phyloP scores from a whole-genome alignment of 2,329 filamentous ascomycete species.

The Alternaria ethzedia region DNA sequence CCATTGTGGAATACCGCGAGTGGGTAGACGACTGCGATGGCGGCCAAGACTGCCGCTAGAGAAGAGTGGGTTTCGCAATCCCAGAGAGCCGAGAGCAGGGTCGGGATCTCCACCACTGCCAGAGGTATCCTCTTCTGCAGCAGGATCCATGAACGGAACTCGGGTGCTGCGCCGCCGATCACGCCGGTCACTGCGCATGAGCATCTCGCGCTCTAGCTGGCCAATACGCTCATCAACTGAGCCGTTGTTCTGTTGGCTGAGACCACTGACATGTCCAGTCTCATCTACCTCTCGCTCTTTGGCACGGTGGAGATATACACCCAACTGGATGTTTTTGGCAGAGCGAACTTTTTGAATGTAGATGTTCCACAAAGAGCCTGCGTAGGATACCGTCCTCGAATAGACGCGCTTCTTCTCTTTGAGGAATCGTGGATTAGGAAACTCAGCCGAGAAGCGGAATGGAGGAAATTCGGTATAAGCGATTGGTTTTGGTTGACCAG shows the following conservation, averaged over 20 bases:
- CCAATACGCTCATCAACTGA: conserved; percentile 62
- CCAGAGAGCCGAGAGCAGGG: conserved; percentile 39
- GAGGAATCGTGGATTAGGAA: conserved; percentile 61
- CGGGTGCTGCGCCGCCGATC: conserved; percentile 40
- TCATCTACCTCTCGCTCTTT: conserved; percentile 62
- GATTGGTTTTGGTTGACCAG: conserved; percentile 48
- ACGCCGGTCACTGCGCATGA: conserved; percentile 50
- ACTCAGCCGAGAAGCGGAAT: conserved; percentile 65
- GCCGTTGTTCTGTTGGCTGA: conserved; percentile 47
- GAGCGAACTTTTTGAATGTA: conserved; percentile 66
- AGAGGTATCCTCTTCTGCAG: conserved; percentile 51
- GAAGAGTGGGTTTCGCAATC: conserved; percentile 31
- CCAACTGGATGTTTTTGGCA: conserved; percentile 62
- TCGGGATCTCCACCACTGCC: conserved; percentile 56
- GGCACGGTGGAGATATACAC: conserved; percentile 65
- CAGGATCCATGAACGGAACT: conserved; percentile 28
- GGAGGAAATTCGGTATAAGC: conserved; percentile 63
- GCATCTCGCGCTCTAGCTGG: conserved; percentile 61
- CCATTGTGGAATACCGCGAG: conserved; percentile 21
- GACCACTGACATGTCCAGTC: conserved; percentile 45
- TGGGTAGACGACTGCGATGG: conserved; percentile 25
- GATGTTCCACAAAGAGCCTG: conserved; percentile 66
- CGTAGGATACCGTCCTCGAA: conserved; percentile 65
- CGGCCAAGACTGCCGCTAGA: conserved; percentile 23
- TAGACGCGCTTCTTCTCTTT: conserved; percentile 67